Evolutionary conservation across 2,329 filamentous ascomycete genomes (phyloP), one percentile per base, ranked within the genome.

Genomic region (Alternaria sp.): DNA sequence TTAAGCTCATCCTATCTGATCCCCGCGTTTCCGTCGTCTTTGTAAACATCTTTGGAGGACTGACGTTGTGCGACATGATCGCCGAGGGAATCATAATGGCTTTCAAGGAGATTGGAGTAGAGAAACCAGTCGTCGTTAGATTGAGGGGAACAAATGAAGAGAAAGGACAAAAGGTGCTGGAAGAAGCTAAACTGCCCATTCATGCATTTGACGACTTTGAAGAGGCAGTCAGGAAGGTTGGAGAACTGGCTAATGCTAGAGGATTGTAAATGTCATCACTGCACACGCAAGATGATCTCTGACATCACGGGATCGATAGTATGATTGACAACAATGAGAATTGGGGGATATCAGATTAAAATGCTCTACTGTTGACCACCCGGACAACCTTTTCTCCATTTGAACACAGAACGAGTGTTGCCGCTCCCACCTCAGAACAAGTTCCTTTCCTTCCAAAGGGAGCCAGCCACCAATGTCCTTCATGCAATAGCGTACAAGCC

Each of bases 11-110:
- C 18, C 81, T 93, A 46, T 82, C 84, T 5, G 93, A 97, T 69
- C 79, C 84, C 2, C 83, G 92, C 30, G 92, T 96, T 8, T 89
- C 87, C 69, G 89, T 91, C 22, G 85, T 91, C 20, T 90, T 90
- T 68, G 89, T 91, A 30, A 91, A 91, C 65, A 91, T 91, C 66
- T 92, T 90, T 66, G 89, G 87, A 9, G 88, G 89, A 0, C 72
- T 93, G 68, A 92, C 90, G 7, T 84, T 90, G 60, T 91, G 91
- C 36, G 91, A 93, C 67, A 93, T 94, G 91, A 94, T 94, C 76
- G 92, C 92, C 0, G 84, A 88, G 59, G 91, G 91, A 0, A 86
- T 94, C 50, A 82, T 94, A 27, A 72, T 92, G 67, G 91, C 91
- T 1, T 93, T 93, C 73, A 83, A 85, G 63, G 89, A 93, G 72